Evolutionary conservation across 164 flowering plant species (phyloP).

Genomic region (Vitis rotundifolia): DNA sequence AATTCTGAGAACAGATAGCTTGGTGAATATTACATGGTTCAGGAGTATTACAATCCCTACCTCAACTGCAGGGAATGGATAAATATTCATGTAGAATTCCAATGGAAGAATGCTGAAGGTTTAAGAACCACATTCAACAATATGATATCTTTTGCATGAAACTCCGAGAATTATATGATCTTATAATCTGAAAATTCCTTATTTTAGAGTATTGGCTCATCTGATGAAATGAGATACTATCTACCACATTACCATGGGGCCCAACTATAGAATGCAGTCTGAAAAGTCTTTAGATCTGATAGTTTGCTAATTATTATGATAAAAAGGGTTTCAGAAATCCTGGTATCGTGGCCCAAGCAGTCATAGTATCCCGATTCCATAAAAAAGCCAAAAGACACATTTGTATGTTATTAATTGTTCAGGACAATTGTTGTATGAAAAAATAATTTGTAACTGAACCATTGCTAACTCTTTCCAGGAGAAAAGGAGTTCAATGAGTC

Average conservation of each 20-base stretch:
- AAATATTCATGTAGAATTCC: neutral
- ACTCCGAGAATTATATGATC: neutral
- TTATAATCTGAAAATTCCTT: too few relatives aligned
- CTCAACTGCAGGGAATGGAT: neutral
- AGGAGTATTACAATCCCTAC: too few relatives aligned
- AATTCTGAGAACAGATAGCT: too few relatives aligned
- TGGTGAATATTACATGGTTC: too few relatives aligned
- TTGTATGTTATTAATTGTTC: neutral
- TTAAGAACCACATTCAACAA: neutral
- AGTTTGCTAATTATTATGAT: too few relatives aligned
- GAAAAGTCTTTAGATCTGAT: neutral
- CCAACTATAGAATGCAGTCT: neutral
- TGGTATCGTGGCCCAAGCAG: neutral
- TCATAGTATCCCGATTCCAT: neutral
- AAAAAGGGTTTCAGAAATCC: neutral
- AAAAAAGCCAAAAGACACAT: neutral
- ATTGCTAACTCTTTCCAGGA: too few relatives aligned
- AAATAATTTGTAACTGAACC: neutral
- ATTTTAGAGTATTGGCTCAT: neutral
- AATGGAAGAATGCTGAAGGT: neutral
- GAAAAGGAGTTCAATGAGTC: neutral
- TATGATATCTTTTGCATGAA: neutral
- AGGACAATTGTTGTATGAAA: neutral
- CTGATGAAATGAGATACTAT: neutral
- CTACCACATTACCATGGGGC: neutral